Evolutionary conservation across 768 basidiomycete genomes (phyloP).

Genomic region (Kondoa subrosea): DNA sequence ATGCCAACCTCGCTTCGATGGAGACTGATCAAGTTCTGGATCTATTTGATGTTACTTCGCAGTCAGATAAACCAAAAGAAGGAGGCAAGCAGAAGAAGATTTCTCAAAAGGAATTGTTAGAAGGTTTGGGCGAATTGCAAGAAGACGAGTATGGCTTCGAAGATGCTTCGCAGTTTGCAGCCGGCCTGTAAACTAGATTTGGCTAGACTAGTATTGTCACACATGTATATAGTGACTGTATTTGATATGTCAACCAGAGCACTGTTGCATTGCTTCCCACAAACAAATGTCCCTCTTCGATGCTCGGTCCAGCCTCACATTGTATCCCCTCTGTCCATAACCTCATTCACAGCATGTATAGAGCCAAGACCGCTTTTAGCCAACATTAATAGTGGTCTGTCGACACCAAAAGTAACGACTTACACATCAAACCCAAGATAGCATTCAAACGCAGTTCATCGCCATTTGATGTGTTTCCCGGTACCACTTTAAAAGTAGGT

Average conservation of each 20-base stretch:
- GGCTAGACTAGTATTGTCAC: background rate
- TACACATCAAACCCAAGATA: background rate
- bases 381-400: background rate
- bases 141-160: slow-evolving; percentile 4
- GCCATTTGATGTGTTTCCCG: no score
- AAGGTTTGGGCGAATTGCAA: slow-evolving; percentile 16
- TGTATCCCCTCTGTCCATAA: no score
- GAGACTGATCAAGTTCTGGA: slow-evolving; percentile 93
- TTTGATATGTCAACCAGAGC: no score
- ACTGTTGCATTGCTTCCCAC: no score
- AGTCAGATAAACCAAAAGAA: background rate
- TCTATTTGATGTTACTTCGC: slow-evolving; percentile 42
- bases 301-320: no score
- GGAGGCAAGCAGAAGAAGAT: slow-evolving; percentile 8
- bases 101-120: slow-evolving; percentile 18
- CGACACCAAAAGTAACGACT: background rate
- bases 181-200: background rate
- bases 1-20: slow-evolving; percentile 83
- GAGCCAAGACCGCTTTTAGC: no score
- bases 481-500: no score
- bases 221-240: no score
- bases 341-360: no score
- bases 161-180: background rate
- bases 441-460: no score
- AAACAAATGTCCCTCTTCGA: no score